phyloP scores from a whole-genome alignment of 2,329 filamentous ascomycete genomes.

The Fusarium protoensiforme region DNA sequence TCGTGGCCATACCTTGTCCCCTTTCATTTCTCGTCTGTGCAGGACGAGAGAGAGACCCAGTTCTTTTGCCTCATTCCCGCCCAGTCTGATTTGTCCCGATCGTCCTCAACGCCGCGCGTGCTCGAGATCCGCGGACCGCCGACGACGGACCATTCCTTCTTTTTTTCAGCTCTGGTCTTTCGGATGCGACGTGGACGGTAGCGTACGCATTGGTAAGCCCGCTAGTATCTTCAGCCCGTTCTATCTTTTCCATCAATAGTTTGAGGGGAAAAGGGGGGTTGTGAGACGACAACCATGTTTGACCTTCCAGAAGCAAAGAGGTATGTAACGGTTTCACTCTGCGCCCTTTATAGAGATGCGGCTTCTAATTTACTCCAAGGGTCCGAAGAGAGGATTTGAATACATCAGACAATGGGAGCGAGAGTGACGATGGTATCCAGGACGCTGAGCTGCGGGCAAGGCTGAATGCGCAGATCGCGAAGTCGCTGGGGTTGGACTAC shows the following conservation, averaged over 20 bases:
- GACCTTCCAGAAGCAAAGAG: conserved; percentile 47
- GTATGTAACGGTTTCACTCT: conserved; percentile 28
- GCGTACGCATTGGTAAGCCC: conserved; percentile 1
- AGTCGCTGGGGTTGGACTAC: conserved; percentile 56
- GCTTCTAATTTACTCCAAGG: conserved; percentile 47
- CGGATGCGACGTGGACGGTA: conserved; percentile 32
- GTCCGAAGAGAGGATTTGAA: conserved; percentile 67
- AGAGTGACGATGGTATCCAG: conserved; percentile 46
- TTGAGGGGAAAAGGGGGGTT: not conserved
- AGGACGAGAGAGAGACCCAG: not conserved
- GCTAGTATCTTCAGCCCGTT: not conserved
- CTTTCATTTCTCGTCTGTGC: not conserved
- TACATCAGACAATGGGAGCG: conserved; percentile 47
- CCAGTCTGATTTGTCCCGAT: not conserved
- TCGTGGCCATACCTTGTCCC: not conserved
- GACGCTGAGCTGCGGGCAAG: conserved; percentile 55
- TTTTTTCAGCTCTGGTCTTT: not conserved
- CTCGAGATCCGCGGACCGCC: conserved; percentile 2
- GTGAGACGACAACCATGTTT: conserved; percentile 40
- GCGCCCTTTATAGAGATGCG: not conserved
- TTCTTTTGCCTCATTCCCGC: not conserved
- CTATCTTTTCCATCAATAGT: not conserved
- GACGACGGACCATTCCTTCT: not conserved
- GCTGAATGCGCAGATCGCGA: conserved; percentile 61
- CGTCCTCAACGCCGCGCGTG: not conserved